A percentile compares a stretch with the other conserved stretches of the same genome.
phyloP scores from a whole-genome alignment of 2,329 filamentous ascomycete genomes.

The Lasiodiplodia sp. region DNA sequence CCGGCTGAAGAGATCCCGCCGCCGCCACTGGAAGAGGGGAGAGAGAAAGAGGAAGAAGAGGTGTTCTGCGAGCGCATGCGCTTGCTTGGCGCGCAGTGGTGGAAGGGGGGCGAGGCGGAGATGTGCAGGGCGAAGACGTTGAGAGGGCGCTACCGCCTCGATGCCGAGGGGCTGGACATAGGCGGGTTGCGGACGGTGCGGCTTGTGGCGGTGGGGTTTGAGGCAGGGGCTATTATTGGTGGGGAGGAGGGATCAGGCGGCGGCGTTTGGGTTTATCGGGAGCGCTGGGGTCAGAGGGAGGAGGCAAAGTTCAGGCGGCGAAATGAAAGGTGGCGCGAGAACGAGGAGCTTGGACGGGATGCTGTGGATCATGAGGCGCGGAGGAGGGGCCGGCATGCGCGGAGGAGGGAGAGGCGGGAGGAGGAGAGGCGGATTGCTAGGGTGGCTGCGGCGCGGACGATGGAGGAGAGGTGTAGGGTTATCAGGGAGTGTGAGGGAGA shows the following conservation, averaged over 20 bases:
- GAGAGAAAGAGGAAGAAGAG: neutral
- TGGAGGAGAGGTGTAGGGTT: conserved; percentile 11
- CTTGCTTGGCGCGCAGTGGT: neutral
- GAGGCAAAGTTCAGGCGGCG: neutral
- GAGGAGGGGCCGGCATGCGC: neutral
- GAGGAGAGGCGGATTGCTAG: neutral
- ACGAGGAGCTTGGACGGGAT: neutral
- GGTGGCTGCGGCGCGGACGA: neutral
- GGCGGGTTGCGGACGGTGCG: neutral
- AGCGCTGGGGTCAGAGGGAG: neutral
- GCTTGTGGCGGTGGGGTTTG: neutral
- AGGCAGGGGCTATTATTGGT: neutral
- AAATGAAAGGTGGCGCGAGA: neutral
- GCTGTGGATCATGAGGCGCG: neutral
- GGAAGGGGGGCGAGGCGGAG: neutral
- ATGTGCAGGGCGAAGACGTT: neutral
- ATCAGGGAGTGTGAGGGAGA: conserved; percentile 1
- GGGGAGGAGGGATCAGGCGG: neutral
- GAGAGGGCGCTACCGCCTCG: neutral
- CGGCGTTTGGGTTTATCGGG: conserved; percentile 6
- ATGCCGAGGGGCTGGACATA: neutral
- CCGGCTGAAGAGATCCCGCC: conserved; percentile 1
- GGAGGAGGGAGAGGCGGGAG: neutral
- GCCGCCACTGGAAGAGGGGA: neutral
- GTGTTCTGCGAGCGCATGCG: conserved; percentile 1